A percentile compares a stretch with the other conserved stretches of the same genome.
Evolutionary conservation across 352 stramenopile species (phyloP).

Genomic region (Phytophthora chlamydospora): DNA sequence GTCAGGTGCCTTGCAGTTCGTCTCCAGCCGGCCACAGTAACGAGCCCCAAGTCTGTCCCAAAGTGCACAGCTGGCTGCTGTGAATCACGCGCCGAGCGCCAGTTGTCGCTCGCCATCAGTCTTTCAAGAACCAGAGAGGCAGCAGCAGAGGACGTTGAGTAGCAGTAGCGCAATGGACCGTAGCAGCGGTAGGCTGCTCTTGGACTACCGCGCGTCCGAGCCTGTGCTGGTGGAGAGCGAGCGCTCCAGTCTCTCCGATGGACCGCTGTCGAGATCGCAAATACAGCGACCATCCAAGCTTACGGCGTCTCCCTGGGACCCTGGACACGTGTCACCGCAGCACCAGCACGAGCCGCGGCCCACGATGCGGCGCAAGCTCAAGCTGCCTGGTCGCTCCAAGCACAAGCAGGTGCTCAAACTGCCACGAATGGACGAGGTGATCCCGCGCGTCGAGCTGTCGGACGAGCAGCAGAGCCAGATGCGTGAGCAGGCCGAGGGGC

Average conservation of each 20-base stretch:
- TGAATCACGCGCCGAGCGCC: too few relatives aligned
- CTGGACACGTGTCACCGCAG: conserved; percentile 11
- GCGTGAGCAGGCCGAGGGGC: conserved; percentile 40
- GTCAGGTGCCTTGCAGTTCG: too few relatives aligned
- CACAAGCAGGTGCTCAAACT: conserved; percentile 33
- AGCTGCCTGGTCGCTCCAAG: conserved; percentile 30
- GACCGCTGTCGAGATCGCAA: conserved; percentile 33
- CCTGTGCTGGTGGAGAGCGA: conserved; percentile 37
- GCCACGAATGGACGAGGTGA: conserved; percentile 45
- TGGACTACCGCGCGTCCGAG: conserved; percentile 40
- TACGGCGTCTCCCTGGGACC: conserved; percentile 22
- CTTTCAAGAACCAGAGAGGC: too few relatives aligned
- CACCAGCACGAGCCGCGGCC: conserved; percentile 7
- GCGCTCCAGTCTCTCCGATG: conserved; percentile 34
- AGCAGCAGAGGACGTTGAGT: conserved; percentile 17
- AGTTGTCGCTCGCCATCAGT: background rate
- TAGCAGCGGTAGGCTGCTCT: conserved; percentile 21
- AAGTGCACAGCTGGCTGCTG: too few relatives aligned
- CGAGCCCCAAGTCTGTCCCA: too few relatives aligned
- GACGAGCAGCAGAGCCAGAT: conserved; percentile 34
- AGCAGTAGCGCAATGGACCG: conserved; percentile 31
- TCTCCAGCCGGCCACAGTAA: too few relatives aligned
- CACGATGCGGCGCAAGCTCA: conserved; percentile 33
- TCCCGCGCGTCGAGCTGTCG: conserved; percentile 38
- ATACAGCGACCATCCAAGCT: conserved; percentile 31